A percentile compares a stretch with the other conserved stretches of the same genome.
Evolutionary conservation across 306 rosid species (phyloP).

Genomic region (Fragaria vesca): DNA sequence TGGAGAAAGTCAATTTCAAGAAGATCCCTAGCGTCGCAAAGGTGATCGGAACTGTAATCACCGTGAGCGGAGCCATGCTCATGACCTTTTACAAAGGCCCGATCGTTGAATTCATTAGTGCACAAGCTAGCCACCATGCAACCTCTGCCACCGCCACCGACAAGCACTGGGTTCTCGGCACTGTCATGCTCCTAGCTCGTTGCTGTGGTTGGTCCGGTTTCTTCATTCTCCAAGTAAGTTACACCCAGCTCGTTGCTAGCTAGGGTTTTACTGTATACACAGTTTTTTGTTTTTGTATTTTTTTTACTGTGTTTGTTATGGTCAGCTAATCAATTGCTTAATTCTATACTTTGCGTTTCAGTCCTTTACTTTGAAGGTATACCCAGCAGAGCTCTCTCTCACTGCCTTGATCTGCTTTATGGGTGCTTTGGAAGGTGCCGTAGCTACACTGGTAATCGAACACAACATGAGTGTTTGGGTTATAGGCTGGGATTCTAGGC

Average conservation of each 20-base stretch:
- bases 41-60: slow-evolving; percentile 70
- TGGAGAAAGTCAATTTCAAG: slow-evolving; percentile 70
- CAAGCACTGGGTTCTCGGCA: slow-evolving; percentile 75
- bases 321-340: not conserved
- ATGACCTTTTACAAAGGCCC: slow-evolving; percentile 94
- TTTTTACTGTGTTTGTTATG: slow-evolving; percentile 25
- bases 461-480: slow-evolving; percentile 63
- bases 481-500: slow-evolving; percentile 90
- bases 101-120: slow-evolving; percentile 46
- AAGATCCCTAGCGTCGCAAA: slow-evolving; percentile 66
- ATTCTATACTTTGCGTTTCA: slow-evolving; percentile 4
- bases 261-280: not conserved
- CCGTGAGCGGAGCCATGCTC: slow-evolving; percentile 88
- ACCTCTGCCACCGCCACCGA: slow-evolving; percentile 27
- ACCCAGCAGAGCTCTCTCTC: slow-evolving; percentile 85
- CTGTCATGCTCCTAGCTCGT: slow-evolving; percentile 74
- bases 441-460: slow-evolving; percentile 70
- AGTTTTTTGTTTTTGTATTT: not conserved
- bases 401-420: slow-evolving; percentile 74
- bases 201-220: slow-evolving; percentile 88
- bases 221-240: slow-evolving; percentile 70
- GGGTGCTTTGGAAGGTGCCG: slow-evolving; percentile 77
- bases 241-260: not conserved
- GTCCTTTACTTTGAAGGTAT: slow-evolving; percentile 64
- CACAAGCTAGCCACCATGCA: slow-evolving; percentile 32